These are phyloP conservation scores for Trichaptum fuscoviolaceum DNA, from an alignment of 768 basidiomycete genomes.

Conservation along the genomic window DNA sequence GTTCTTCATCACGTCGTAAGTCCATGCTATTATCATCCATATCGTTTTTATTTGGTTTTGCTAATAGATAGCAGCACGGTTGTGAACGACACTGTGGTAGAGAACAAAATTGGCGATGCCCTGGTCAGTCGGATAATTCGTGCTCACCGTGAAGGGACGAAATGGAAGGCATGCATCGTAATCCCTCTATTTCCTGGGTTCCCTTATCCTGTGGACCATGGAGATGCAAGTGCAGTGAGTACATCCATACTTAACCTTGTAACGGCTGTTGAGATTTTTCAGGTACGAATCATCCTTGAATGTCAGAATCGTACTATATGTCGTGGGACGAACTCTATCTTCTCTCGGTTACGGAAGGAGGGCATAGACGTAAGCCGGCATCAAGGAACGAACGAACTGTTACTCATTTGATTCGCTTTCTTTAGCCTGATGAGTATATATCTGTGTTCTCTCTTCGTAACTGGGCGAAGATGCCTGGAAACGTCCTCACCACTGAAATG, in stretches of 20 bases:
- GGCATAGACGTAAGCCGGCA: conserved; percentile 70
- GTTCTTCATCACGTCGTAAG: conserved; percentile 87
- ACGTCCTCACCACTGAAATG: conserved; percentile 83
- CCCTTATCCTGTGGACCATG: conserved; percentile 86
- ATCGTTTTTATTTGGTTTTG: conserved; percentile 2
- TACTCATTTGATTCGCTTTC: conserved; percentile 4
- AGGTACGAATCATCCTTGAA: conserved; percentile 93
- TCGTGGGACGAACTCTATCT: conserved; percentile 90
- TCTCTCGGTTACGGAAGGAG: conserved; percentile 75
- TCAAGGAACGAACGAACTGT: neutral
- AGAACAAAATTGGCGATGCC: conserved; percentile 94
- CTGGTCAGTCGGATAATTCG: conserved; percentile 86
- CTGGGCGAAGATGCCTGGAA: conserved; percentile 88
- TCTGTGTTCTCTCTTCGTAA: conserved; percentile 85
- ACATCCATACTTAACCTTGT: neutral
- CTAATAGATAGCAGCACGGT: conserved; percentile 50
- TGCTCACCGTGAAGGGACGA: conserved; percentile 72
- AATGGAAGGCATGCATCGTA: conserved; percentile 91
- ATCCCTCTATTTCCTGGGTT: conserved; percentile 94
- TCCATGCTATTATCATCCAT: neutral
- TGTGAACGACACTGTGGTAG: conserved; percentile 78
- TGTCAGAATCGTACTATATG: conserved; percentile 89
- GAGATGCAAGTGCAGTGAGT: conserved; percentile 86
- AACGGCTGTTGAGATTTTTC: conserved; percentile 8
- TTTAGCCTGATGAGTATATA: conserved; percentile 90